Conservation (phyloP, 371 early-diverging fungal genomes). For the Syncephalastrum sp. region DNA sequence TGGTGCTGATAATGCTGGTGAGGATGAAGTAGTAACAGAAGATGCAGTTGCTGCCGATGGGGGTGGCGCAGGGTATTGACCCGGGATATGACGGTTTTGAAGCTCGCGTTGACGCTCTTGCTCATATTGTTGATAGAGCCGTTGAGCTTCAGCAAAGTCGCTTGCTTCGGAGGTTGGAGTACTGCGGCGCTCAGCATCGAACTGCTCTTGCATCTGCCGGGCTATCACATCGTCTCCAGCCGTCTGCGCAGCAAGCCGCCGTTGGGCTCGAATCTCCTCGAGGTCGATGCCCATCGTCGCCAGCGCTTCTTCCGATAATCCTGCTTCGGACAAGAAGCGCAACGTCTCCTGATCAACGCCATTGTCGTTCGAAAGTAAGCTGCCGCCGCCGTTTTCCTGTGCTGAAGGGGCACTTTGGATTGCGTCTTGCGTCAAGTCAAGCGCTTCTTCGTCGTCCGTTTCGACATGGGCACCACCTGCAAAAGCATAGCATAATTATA, state of each 20-base stretch:
- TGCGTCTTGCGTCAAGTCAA: conserved; percentile 74
- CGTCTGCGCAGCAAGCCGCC: conserved; percentile 12
- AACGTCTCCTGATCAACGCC: conserved; percentile 8
- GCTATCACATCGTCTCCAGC: conserved; percentile 17
- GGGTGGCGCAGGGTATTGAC: not conserved
- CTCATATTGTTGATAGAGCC: not conserved
- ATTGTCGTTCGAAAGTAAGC: conserved; percentile 1
- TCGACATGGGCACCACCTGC: too few species aligned
- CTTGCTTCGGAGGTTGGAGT: not conserved
- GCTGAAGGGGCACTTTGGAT: conserved; percentile 36
- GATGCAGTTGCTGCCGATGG: not conserved
- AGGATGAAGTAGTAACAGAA: not conserved
- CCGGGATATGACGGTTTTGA: not conserved
- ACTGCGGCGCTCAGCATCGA: conserved; percentile 8
- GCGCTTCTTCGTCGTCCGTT: conserved; percentile 65
- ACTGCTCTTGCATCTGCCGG: conserved; percentile 13
- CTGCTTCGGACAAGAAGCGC: conserved; percentile 11
- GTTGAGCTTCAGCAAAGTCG: not conserved
- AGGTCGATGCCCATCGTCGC: conserved; percentile 18
- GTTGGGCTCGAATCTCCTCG: conserved; percentile 22
- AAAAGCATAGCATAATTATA: too few species aligned
- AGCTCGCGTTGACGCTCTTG: not conserved
- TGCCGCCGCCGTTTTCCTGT: not conserved
- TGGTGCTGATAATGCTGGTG: conserved; percentile 1
- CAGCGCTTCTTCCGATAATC: conserved; percentile 16